Conservation (phyloP, 2,329 filamentous ascomycete species). For the Monilinia vaccinii-corymbosi region DNA sequence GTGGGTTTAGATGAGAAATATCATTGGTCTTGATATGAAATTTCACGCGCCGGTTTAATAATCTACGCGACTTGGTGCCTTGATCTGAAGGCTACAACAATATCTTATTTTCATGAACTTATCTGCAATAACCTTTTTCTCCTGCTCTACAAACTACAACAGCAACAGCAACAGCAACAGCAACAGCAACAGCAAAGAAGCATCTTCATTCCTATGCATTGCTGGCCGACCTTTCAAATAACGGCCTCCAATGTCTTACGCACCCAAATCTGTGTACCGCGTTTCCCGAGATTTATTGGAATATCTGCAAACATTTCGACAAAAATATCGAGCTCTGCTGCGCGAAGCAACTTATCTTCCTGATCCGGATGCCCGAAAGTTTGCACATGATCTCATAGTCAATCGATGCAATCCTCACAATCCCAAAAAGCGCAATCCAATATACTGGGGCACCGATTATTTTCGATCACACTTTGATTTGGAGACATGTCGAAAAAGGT, state of each 20-base stretch:
- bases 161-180: too few relatives aligned
- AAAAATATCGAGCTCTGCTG: slow-evolving; percentile 50
- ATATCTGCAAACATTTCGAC: slow-evolving; percentile 15
- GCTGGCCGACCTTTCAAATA: background rate
- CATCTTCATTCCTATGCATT: background rate
- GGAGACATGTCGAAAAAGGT: background rate
- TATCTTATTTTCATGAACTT: background rate
- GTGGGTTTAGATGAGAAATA: background rate
- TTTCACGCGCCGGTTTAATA: background rate
- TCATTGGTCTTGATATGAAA: background rate
- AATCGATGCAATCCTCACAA: slow-evolving; percentile 35
- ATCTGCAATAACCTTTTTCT: background rate
- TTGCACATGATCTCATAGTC: slow-evolving; percentile 36
- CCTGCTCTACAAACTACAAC: background rate
- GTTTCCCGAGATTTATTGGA: background rate
- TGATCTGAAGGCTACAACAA: background rate
- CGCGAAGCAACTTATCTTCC: slow-evolving; percentile 54
- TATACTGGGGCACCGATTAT: slow-evolving; percentile 2
- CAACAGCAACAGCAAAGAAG: too few relatives aligned
- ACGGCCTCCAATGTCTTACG: background rate
- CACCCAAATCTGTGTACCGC: background rate
- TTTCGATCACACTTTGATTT: background rate
- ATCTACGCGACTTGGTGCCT: background rate
- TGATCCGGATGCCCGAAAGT: slow-evolving; percentile 37
- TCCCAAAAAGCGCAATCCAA: background rate